Conservation (phyloP, 1,284 basidiomycete species). For the Vanrija sp. region DNA sequence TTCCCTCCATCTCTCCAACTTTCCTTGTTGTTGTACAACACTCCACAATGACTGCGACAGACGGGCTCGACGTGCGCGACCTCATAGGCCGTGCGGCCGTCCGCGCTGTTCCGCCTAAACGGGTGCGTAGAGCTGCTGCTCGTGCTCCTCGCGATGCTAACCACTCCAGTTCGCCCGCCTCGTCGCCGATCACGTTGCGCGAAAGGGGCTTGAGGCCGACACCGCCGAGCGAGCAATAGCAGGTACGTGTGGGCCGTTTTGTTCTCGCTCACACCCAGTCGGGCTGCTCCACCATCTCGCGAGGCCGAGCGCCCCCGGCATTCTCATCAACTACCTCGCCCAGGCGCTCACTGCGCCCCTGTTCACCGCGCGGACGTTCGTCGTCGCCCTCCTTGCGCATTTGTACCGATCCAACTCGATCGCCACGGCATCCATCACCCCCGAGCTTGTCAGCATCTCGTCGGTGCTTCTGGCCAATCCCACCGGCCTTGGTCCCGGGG, state of each 20-base stretch:
- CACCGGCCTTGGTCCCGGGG: conserved; percentile 20
- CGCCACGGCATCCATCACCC: conserved; percentile 2
- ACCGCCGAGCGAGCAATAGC: conserved; percentile 12
- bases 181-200: neutral
- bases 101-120: conserved; percentile 14
- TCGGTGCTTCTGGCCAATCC: conserved; percentile 18
- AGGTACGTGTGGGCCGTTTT: conserved; percentile 1
- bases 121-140: neutral
- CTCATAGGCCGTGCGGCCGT: conserved; percentile 12
- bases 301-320: conserved; percentile 22
- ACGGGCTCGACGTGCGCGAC: conserved; percentile 5
- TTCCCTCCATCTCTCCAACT: neutral
- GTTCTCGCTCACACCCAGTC: conserved; percentile 14
- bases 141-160: neutral
- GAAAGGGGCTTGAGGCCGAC: neutral
- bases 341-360: conserved; percentile 17
- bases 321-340: conserved; percentile 32
- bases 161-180: conserved; percentile 10
- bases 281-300: conserved; percentile 27
- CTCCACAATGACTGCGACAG: conserved; percentile 1
- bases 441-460: conserved; percentile 21
- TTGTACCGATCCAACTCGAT: conserved; percentile 9
- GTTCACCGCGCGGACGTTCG: conserved; percentile 22
- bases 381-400: conserved; percentile 26
- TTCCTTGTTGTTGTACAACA: neutral